Evolutionary conservation across 139 green algal species (phyloP), one percentile per base, ranked within the genome.

Genomic region (Volvox reticuliferus): DNA sequence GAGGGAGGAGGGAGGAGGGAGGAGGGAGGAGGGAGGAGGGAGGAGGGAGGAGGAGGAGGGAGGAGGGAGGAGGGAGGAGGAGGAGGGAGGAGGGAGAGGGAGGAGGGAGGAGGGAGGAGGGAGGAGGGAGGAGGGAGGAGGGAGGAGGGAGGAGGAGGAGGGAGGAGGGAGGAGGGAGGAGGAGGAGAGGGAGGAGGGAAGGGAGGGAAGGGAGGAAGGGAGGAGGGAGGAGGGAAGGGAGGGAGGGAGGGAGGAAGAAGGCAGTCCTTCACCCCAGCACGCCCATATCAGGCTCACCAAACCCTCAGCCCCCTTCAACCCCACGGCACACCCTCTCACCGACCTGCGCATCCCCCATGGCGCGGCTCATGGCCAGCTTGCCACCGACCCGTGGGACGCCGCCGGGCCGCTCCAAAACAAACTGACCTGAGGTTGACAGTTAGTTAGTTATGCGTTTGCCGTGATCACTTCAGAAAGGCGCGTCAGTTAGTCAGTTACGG

Each of bases 331-430:
- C 33, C 35, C 65, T 67, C 81, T n/a, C 81, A 55, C 63, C 18
- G n/a, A 88, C 82, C 68, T 89, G 88, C 63, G 92, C 63, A 91
- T 96, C 95, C 2, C 94, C 95, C 77, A 96, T 92, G 20, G 92
- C 94, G 22, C 95, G 91, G 14, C 86, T 94, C 93, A 95, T 94
- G 55, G 93, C 93, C 62, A 96, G 91, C 0, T 88, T 88, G 36
- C 90, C 90, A 24, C 90, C 92, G 50, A 94, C 92, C 3, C 92
- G 82, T 6, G 79, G 79, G 3, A 92, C 36, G 6, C 82, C 76
- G 37, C 89, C 92, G 13, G 68, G 68, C 6, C 35, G 79, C 30
- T 91, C 14, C 26, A 24, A 14, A n/a, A 93, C 90, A 32, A 90
- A 79, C 36, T 33, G 20, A 65, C 90, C 90, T 75, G 84, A 35